A percentile compares a stretch with the other conserved stretches of the same genome.
phyloP scores from a whole-genome alignment of 108 stramenopile genomes.

The Seminavis robusta region DNA sequence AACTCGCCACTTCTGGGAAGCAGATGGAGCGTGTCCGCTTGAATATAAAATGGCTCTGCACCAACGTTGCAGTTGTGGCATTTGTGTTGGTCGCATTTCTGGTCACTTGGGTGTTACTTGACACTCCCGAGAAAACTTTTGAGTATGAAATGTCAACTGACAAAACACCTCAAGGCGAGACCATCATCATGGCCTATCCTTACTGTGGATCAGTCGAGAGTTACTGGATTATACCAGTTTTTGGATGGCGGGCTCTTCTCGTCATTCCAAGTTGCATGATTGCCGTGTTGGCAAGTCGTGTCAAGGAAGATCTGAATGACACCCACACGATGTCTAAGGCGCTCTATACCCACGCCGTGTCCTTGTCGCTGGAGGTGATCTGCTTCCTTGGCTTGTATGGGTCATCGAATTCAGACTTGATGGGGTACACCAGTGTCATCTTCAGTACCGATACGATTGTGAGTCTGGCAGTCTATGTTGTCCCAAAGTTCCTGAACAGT shows the following conservation, averaged over 20 bases:
- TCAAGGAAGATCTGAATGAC: slow-evolving; percentile 32
- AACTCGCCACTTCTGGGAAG: slow-evolving; percentile 10
- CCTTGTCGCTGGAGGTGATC: not conserved
- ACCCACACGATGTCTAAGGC: slow-evolving; percentile 11
- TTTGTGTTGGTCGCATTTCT: slow-evolving; percentile 17
- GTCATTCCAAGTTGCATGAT: slow-evolving; percentile 15
- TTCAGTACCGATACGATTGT: slow-evolving; percentile 12
- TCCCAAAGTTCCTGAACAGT: slow-evolving; percentile 27
- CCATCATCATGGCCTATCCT: slow-evolving; percentile 2
- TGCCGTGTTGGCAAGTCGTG: slow-evolving; percentile 27
- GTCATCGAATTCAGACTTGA: not conserved
- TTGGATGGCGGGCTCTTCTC: slow-evolving; percentile 21
- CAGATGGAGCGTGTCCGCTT: slow-evolving; percentile 29
- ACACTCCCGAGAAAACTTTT: slow-evolving; percentile 5
- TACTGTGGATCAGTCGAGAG: not conserved
- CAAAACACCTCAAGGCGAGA: not conserved
- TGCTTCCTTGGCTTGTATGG: not conserved
- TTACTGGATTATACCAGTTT: slow-evolving; percentile 4
- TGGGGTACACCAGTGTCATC: slow-evolving; percentile 5
- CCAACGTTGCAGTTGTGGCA: slow-evolving; percentile 6
- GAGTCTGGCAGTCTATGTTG: slow-evolving; percentile 8
- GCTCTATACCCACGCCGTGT: slow-evolving; percentile 22
- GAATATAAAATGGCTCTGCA: slow-evolving; percentile 11
- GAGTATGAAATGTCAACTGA: slow-evolving; percentile 8
- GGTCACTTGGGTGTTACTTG: slow-evolving; percentile 17